These are phyloP conservation scores for Coniferiporia sulphurascens DNA, from an alignment of 1,284 basidiomycete species.

Conservation along the genomic window DNA sequence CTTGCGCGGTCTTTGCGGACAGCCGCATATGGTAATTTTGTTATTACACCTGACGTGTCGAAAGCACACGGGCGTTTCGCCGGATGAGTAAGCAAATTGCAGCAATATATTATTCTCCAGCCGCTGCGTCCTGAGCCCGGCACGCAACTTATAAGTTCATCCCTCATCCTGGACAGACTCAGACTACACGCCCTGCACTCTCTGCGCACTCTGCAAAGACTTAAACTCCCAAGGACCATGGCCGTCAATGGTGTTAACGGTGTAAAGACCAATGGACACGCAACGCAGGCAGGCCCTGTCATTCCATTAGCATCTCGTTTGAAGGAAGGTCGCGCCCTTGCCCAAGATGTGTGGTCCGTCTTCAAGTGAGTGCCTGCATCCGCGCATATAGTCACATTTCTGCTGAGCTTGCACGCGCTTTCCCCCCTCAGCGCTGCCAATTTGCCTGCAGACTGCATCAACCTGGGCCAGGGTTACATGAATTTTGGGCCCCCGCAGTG, in stretches of 20 bases:
- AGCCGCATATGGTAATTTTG: too few species aligned
- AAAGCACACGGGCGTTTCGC: too few species aligned
- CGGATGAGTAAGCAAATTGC: too few species aligned
- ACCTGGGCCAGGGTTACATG: conserved; percentile 94
- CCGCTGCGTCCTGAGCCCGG: too few species aligned
- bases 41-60: too few species aligned
- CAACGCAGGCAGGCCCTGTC: conserved; percentile 24
- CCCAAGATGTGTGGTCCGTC: conserved; percentile 88
- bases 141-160: background rate
- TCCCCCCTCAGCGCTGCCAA: conserved; percentile 64
- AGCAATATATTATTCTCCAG: too few species aligned
- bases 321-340: conserved; percentile 67
- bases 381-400: conserved; percentile 1
- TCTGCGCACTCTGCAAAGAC: background rate
- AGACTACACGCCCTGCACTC: background rate
- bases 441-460: conserved; percentile 82
- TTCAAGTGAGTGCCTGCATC: conserved; percentile 63
- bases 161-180: conserved; percentile 11
- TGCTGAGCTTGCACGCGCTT: conserved; percentile 13
- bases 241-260: conserved; percentile 6
- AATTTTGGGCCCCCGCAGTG: conserved; percentile 84
- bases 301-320: conserved; percentile 66
- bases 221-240: conserved; percentile 6
- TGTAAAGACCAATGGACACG: conserved; percentile 7
- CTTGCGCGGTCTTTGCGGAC: too few species aligned